phyloP scores from a whole-genome alignment of 2,329 filamentous ascomycete genomes.

The Beauveria rudraprayagi region DNA sequence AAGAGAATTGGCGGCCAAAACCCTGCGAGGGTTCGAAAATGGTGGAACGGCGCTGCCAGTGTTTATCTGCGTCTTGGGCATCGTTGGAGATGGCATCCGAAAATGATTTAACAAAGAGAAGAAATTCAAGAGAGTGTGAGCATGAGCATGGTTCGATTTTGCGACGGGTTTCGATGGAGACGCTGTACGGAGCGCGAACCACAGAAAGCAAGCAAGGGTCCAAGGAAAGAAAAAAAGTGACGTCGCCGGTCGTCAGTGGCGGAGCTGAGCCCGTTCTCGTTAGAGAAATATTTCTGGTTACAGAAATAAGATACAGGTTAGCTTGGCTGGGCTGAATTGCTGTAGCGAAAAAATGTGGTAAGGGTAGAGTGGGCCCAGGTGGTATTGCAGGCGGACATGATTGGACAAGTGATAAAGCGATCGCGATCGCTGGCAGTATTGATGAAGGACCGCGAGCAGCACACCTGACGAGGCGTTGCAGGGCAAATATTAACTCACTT shows the following conservation, averaged over 20 bases:
- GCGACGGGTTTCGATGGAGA: background rate
- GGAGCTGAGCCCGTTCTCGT: background rate
- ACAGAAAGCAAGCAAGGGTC: background rate
- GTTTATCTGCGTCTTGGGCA: background rate
- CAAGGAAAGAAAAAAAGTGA: background rate
- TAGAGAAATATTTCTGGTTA: background rate
- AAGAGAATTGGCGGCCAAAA: conserved; percentile 37
- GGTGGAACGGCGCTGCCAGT: background rate
- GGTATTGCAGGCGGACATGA: background rate
- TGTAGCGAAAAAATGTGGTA: background rate
- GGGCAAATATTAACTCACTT: background rate
- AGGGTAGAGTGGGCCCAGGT: background rate
- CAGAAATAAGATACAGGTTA: background rate
- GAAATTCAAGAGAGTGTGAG: background rate
- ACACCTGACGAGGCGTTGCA: background rate
- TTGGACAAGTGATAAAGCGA: background rate
- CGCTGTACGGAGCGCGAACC: background rate
- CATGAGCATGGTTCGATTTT: conserved; percentile 9
- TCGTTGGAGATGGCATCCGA: background rate
- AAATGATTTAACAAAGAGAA: background rate
- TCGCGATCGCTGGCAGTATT: background rate
- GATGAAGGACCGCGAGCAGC: background rate
- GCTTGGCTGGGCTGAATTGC: background rate
- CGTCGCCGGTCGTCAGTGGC: conserved; percentile 6
- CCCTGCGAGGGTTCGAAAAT: conserved; percentile 28